These are phyloP conservation scores for Tetrahymena elliotti DNA, from an alignment of 73 alveolate genomes.

Conservation along the genomic window DNA sequence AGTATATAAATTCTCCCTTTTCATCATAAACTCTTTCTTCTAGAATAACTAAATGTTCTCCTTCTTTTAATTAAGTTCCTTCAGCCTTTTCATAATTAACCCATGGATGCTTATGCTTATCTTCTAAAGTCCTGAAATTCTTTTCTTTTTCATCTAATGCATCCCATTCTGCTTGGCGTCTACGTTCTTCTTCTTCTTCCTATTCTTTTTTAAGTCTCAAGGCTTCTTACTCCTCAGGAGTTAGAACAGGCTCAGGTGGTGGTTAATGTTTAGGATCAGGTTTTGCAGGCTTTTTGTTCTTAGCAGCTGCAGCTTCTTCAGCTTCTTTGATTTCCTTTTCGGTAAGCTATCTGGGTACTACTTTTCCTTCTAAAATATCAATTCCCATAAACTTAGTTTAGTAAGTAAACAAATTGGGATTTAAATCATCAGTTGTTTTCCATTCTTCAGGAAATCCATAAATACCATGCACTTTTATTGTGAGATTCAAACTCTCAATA, in stretches of 20 bases:
- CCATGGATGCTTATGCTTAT: constrained; percentile 59
- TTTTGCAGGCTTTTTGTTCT: constrained; percentile 41
- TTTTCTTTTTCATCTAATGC: constrained; percentile 60
- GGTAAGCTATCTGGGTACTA: constrained; percentile 53
- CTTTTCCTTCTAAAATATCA: constrained; percentile 45
- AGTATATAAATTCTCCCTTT: constrained; percentile 32
- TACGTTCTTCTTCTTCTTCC: constrained; percentile 61
- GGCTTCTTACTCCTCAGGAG: constrained; percentile 66
- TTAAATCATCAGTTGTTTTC: constrained; percentile 31
- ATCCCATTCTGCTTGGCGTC: constrained; percentile 72
- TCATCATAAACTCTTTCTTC: constrained; percentile 58
- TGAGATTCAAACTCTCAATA: constrained; percentile 1
- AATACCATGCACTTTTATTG: not conserved
- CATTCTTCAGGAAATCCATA: constrained; percentile 43
- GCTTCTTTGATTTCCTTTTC: constrained; percentile 70
- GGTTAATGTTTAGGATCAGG: constrained; percentile 45
- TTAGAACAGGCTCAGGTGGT: constrained; percentile 43
- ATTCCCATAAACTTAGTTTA: constrained; percentile 47
- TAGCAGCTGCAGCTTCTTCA: constrained; percentile 63
- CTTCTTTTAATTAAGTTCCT: constrained; percentile 53
- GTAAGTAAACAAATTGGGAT: constrained; percentile 36
- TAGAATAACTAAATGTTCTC: constrained; percentile 57
- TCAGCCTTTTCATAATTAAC: constrained; percentile 53
- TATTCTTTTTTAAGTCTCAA: constrained; percentile 42
- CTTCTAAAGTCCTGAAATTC: constrained; percentile 56